These are phyloP conservation scores for Apiotrichum gamsii DNA, from an alignment of 1,284 basidiomycete genomes.

Conservation along the genomic window DNA sequence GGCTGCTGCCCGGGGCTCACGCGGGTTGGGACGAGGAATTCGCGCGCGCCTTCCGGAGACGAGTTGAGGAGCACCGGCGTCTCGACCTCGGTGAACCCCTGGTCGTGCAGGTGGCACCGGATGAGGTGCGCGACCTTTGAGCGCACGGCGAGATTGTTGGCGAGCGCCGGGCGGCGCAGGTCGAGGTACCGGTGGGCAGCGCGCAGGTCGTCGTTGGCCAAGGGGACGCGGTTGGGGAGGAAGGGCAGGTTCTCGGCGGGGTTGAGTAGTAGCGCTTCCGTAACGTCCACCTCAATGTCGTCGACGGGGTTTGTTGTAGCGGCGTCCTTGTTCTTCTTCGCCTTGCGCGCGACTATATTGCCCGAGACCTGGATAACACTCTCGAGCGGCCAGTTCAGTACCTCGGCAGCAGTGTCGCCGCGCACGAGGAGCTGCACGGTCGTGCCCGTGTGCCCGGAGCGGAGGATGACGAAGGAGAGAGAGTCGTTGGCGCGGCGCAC, in stretches of 20 bases:
- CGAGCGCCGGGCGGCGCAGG: constrained; percentile 66
- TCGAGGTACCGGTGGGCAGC: constrained; percentile 82
- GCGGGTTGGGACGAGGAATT: constrained; percentile 89
- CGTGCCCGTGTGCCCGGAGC: constrained; percentile 67
- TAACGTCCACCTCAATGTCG: constrained; percentile 72
- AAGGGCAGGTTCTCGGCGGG: constrained; percentile 71
- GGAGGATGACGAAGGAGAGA: constrained; percentile 55
- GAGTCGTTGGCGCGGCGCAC: constrained; percentile 46
- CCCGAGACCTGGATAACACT: constrained; percentile 70
- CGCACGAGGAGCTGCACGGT: constrained; percentile 63
- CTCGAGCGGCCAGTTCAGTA: constrained; percentile 64
- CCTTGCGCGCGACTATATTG: constrained; percentile 59
- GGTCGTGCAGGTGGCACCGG: constrained; percentile 64
- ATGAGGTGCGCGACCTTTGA: constrained; percentile 72
- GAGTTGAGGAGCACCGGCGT: constrained; percentile 89
- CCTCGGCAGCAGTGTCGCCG: constrained; percentile 45
- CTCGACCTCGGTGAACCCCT: constrained; percentile 83
- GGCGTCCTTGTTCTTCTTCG: constrained; percentile 41
- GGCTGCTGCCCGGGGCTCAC: constrained; percentile 41
- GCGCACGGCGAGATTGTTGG: constrained; percentile 70
- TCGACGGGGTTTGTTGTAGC: constrained; percentile 53
- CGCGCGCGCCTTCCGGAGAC: constrained; percentile 87
- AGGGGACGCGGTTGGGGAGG: constrained; percentile 62
- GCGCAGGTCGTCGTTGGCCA: constrained; percentile 80
- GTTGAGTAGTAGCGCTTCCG: constrained; percentile 67